phyloP scores from a whole-genome alignment of 2,329 filamentous ascomycete species.

The Fusarium verticillioides region DNA sequence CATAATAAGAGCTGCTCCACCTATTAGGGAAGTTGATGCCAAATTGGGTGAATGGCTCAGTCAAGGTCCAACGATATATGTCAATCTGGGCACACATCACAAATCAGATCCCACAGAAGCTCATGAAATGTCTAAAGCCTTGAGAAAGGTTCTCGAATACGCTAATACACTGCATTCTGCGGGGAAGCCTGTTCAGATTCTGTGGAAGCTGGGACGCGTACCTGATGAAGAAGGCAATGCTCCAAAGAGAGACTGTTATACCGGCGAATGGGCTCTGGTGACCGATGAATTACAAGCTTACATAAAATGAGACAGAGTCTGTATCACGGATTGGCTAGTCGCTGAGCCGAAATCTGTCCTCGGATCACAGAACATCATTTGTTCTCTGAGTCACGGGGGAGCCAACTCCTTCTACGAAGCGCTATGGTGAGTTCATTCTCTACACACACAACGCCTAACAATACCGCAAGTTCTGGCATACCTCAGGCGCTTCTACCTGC shows the following conservation, averaged over 20 bases:
- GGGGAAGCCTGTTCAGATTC: background rate
- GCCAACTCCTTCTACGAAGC: background rate
- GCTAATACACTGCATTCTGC: rapidly evolving
- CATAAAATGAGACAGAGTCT: background rate
- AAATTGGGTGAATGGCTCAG: background rate
- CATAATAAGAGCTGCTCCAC: background rate
- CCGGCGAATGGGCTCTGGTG: background rate
- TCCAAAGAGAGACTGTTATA: background rate
- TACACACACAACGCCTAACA: rapidly evolving
- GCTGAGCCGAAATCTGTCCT: background rate
- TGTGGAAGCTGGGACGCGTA: background rate
- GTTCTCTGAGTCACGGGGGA: background rate
- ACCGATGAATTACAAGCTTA: background rate
- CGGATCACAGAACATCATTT: background rate
- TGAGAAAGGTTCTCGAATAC: background rate
- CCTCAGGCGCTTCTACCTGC: background rate
- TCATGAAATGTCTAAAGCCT: background rate
- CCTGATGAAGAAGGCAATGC: background rate
- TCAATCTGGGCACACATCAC: background rate
- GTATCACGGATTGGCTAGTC: background rate
- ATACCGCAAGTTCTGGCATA: background rate
- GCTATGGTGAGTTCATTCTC: background rate
- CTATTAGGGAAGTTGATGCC: background rate
- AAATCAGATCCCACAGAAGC: background rate
- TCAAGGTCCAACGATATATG: background rate